phyloP scores from a whole-genome alignment of 208 protist genomes.

The Leishmania mexicana region DNA sequence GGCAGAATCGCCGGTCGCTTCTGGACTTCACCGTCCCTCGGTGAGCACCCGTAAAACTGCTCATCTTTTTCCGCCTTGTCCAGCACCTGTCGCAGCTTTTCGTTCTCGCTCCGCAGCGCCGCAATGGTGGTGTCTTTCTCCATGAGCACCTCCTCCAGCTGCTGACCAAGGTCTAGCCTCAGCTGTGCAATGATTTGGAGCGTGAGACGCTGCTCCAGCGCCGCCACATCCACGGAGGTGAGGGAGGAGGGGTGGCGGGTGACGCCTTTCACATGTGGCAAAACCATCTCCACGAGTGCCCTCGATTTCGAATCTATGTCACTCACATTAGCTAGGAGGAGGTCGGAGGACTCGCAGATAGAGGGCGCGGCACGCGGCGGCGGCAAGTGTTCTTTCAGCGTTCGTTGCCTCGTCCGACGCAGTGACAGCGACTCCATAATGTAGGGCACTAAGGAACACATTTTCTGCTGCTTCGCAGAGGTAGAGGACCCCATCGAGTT shows the following conservation, averaged over 20 bases:
- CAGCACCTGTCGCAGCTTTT: conserved; percentile 27
- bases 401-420: not conserved
- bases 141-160: conserved; percentile 46
- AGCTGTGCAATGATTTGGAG: conserved; percentile 51
- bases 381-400: not conserved
- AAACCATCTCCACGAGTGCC: not conserved
- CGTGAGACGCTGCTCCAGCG: conserved; percentile 35
- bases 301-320: not conserved
- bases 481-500: not conserved
- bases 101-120: conserved; percentile 52
- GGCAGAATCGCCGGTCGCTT: not conserved
- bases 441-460: not conserved
- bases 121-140: conserved; percentile 49
- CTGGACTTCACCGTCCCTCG: not conserved
- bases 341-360: not conserved
- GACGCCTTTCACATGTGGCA: conserved; percentile 10
- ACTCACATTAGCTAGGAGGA: not conserved
- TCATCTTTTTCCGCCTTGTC: not conserved
- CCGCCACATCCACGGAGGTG: conserved; percentile 6
- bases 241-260: not conserved
- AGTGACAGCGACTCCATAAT: not conserved
- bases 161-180: conserved; percentile 33
- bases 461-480: not conserved
- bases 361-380: conserved; percentile 1
- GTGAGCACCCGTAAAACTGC: not conserved